A percentile compares a stretch with the other conserved stretches of the same genome.
Conservation (phyloP, 2,329 filamentous ascomycete species). For the Paraconiothyrium brasiliense region DNA sequence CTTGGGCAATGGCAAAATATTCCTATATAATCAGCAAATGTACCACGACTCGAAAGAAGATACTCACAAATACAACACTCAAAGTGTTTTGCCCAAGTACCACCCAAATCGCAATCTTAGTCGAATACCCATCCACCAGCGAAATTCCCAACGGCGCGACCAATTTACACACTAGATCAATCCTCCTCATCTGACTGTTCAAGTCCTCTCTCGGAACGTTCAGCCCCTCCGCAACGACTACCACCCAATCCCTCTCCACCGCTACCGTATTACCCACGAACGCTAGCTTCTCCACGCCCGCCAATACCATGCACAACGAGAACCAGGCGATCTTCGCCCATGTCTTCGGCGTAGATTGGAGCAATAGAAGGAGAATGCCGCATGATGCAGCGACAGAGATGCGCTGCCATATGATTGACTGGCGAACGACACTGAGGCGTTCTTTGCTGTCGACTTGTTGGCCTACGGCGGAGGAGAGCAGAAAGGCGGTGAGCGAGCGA, state of each 20-base stretch:
- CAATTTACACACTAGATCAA: constrained; percentile 68
- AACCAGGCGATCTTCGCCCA: constrained; percentile 41
- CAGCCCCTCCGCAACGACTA: constrained; percentile 58
- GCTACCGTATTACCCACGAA: constrained; percentile 72
- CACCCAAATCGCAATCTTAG: constrained; percentile 58
- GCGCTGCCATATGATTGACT: constrained; percentile 53
- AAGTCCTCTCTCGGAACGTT: constrained; percentile 49
- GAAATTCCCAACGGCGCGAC: constrained; percentile 63
- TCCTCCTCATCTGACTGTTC: constrained; percentile 68
- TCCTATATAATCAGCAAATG: constrained; percentile 46
- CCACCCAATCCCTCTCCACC: constrained; percentile 76
- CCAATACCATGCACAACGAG: constrained; percentile 59
- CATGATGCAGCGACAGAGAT: constrained; percentile 45
- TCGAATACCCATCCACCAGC: constrained; percentile 59
- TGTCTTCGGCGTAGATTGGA: constrained; percentile 21
- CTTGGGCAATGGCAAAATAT: constrained; percentile 63
- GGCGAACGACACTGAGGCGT: constrained; percentile 51
- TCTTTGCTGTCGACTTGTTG: constrained; percentile 64
- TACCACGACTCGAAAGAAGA: too few relatives aligned
- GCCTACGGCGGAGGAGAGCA: constrained; percentile 69
- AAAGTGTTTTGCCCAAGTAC: constrained; percentile 61
- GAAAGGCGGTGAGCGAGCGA: constrained; percentile 65
- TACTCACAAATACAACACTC: constrained; percentile 52
- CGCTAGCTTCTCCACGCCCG: constrained; percentile 74
- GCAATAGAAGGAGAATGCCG: constrained; percentile 33